These are phyloP conservation scores for Pleurotus ostreatus DNA, from an alignment of 768 basidiomycete genomes.

Conservation along the genomic window DNA sequence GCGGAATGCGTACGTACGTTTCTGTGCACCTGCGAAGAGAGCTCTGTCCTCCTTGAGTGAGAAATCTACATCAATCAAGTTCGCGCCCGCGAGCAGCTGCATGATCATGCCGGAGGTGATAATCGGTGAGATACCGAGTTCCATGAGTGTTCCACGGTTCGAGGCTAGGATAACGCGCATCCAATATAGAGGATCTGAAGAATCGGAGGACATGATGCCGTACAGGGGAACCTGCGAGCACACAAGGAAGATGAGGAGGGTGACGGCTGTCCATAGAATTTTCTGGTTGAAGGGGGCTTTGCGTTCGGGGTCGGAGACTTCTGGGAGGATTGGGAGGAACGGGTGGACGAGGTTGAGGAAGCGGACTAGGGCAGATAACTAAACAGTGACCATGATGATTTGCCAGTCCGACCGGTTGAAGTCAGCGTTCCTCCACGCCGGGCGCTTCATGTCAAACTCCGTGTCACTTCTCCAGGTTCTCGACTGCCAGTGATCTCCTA, in stretches of 20 bases:
- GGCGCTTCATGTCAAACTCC: too few relatives aligned
- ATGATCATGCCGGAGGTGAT: conserved; percentile 99
- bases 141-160: conserved; percentile 98
- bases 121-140: conserved; percentile 96
- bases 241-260: conserved; percentile 98
- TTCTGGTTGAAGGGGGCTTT: conserved; percentile 99
- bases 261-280: conserved; percentile 97
- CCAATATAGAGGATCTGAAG: conserved; percentile 98
- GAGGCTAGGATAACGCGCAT: conserved; percentile 99
- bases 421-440: too few relatives aligned
- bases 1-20: conserved; percentile 57
- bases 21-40: conserved; percentile 93
- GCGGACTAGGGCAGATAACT: conserved; percentile 55
- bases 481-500: too few relatives aligned
- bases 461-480: too few relatives aligned
- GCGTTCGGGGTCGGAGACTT: conserved; percentile 96
- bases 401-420: too few relatives aligned
- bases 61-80: conserved; percentile 97
- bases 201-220: conserved; percentile 99
- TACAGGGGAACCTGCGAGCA: conserved; percentile 99
- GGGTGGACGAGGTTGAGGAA: conserved; percentile 98
- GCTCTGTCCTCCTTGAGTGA: conserved; percentile 95
- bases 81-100: conserved; percentile 97
- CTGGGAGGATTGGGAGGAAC: conserved; percentile 93
- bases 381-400: background rate